Evolutionary conservation across 257 asterid species (phyloP).

Genomic region (Nemophila menziesii): DNA sequence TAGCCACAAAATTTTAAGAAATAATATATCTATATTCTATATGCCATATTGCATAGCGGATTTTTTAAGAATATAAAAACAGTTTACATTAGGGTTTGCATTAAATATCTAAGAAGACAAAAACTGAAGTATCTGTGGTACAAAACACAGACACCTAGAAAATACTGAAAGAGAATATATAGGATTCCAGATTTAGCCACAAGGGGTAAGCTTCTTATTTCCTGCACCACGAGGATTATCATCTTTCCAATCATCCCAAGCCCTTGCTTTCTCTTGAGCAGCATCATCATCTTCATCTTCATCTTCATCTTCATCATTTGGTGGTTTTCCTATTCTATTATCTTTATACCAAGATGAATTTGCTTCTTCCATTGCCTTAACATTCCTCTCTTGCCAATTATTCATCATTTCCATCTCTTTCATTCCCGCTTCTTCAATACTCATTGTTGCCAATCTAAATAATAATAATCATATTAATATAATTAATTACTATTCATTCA

Average conservation of each 20-base stretch:
- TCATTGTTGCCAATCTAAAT: conserved; percentile 81
- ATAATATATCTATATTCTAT: too few species aligned
- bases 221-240: conserved; percentile 98
- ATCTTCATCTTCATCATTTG: conserved; percentile 46
- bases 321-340: conserved; percentile 25
- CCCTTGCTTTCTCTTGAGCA: conserved; percentile 86
- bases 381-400: conserved; percentile 70
- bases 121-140: too few species aligned
- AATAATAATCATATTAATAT: background rate
- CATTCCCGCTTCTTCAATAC: conserved; percentile 97
- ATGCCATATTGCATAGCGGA: too few species aligned
- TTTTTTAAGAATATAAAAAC: too few species aligned
- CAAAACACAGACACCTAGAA: too few species aligned
- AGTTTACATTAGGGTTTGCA: too few species aligned
- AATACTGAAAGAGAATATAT: too few species aligned
- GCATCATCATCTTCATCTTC: conserved; percentile 76
- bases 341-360: conserved; percentile 84
- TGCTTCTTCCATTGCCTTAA: conserved; percentile 80
- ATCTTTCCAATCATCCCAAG: conserved; percentile 99
- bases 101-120: too few species aligned
- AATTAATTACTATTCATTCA: background rate
- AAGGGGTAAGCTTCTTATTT: conserved; percentile 92
- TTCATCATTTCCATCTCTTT: conserved; percentile 98
- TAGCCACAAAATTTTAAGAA: too few species aligned
- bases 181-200: too few species aligned